phyloP scores from a whole-genome alignment of 1,139 yeast species.

The Diutina catenulata region DNA sequence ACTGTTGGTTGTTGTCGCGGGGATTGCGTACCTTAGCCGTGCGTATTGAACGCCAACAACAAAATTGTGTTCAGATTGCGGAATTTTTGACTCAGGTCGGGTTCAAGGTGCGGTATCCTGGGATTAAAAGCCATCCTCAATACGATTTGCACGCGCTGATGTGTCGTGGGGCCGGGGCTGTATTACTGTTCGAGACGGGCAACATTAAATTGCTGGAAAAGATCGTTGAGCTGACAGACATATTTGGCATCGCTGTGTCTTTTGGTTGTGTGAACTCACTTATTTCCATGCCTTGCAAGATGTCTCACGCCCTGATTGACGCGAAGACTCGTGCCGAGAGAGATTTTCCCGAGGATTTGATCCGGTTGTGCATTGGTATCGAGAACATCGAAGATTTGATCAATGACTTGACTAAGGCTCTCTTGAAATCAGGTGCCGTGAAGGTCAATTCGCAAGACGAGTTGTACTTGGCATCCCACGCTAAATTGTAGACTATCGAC shows the following conservation, averaged over 20 bases:
- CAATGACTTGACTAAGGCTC: constrained; percentile 61
- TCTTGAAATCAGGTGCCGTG: constrained; percentile 53
- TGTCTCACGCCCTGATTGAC: constrained; percentile 96
- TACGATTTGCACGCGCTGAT: constrained; percentile 65
- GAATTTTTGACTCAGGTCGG: constrained; percentile 52
- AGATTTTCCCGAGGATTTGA: constrained; percentile 83
- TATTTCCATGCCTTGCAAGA: constrained; percentile 84
- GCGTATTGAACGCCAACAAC: constrained; percentile 79
- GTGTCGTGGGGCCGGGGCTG: constrained; percentile 85
- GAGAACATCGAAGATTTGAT: constrained; percentile 59
- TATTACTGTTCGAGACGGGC: constrained; percentile 81
- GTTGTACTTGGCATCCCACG: constrained; percentile 1
- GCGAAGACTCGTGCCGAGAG: constrained; percentile 77
- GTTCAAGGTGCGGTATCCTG: constrained; percentile 74
- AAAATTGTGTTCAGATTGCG: constrained; percentile 64
- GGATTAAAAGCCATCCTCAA: constrained; percentile 72
- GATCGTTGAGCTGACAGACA: constrained; percentile 62
- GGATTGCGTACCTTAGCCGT: constrained; percentile 82
- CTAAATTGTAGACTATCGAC: too few relatives aligned
- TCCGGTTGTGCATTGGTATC: constrained; percentile 81
- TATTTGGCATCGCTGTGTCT: constrained; percentile 85
- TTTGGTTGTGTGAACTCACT: constrained; percentile 91
- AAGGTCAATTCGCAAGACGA: constrained; percentile 4
- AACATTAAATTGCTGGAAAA: constrained; percentile 52
- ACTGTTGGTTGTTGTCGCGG: constrained; percentile 76